Base-by-base conservation (phyloP, 1,139 yeast species). In the Hyphopichia buzzinii region DNA sequence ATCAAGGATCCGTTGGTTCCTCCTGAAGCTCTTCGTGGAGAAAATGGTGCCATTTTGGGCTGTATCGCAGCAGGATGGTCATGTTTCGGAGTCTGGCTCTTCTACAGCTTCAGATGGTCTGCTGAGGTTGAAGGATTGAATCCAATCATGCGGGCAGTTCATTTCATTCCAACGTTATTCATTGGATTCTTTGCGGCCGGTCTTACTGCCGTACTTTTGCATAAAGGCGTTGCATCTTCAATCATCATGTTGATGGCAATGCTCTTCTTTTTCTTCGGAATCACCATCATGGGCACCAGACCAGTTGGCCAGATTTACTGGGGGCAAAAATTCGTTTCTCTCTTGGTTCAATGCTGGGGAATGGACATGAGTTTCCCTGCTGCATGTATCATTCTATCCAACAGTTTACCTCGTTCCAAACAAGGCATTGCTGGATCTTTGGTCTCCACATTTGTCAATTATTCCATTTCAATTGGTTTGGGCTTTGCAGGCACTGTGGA, bases 321-420 rank as follows among this genome's bases (percentile, higher is more conserved):
- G 82, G 68, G 71, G 2, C 78, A 74, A 39, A 64, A 71, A 31
- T 77, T 81, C 44, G 70, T 77, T 2, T 57, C 77, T 3, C 43
- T 62, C 26, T 31, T 77, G 2, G 45, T 79, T n/a, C 66, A 65
- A 21, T 73, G 81, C 0, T 68, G 73, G 46, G 86, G 83, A 0
- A 78, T 81, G 82, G 86, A 81, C 50, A 69, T 76, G 64, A 75
- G 81, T 34, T 80, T 79, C 53, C 86, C 87, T 0, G 77, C 85
- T 0, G 82, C 76, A 2, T 69, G 79, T 8, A 63, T 80, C 37
- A 59, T 79, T 27, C 56, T 81, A 25, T 65, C 77, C 26, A 60
- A 70, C 32, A 57, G 67, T n/a, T 63, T 81, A 23, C 83, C 84
- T 0, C 55, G 61, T 31, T 57, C 69, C 16, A 71, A 74, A 40